A percentile compares a stretch with the other conserved stretches of the same genome.
Evolutionary conservation across 331 rosid genomes (phyloP).

Genomic region (Acacia concinna): DNA sequence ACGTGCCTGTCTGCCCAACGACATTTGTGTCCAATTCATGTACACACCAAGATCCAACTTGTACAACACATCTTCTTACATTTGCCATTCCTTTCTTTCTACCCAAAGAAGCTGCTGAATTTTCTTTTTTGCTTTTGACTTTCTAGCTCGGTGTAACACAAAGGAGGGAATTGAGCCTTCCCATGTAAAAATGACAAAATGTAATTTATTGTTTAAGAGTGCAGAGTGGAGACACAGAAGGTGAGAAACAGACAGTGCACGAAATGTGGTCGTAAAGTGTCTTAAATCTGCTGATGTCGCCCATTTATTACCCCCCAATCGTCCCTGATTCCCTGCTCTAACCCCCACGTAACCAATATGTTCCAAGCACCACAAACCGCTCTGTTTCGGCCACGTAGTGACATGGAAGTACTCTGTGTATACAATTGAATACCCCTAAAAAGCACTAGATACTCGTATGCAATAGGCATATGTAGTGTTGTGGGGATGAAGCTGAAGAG

Average conservation of each 20-base stretch:
- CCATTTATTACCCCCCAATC: conserved; percentile 30
- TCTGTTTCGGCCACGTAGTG: conserved; percentile 13
- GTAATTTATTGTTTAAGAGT: neutral
- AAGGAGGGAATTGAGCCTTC: neutral
- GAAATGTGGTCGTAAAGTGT: conserved; percentile 9
- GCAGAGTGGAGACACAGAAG: neutral
- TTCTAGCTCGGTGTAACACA: neutral
- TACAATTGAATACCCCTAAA: neutral
- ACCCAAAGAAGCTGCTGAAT: neutral
- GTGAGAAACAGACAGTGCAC: neutral
- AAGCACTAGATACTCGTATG: too few species aligned
- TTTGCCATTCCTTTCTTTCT: neutral
- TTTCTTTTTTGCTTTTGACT: neutral
- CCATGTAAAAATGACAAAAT: neutral
- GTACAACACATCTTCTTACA: neutral
- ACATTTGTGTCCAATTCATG: neutral
- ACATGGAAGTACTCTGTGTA: neutral
- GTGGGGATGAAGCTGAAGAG: neutral
- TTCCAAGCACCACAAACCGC: neutral
- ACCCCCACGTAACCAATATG: neutral
- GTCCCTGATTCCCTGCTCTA: neutral
- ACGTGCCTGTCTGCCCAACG: neutral
- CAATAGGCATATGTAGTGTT: neutral
- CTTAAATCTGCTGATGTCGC: conserved; percentile 15
- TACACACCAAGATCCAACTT: neutral